Evolutionary conservation across 140 eudicot species (phyloP).

Genomic region (Cichorium intybus): DNA sequence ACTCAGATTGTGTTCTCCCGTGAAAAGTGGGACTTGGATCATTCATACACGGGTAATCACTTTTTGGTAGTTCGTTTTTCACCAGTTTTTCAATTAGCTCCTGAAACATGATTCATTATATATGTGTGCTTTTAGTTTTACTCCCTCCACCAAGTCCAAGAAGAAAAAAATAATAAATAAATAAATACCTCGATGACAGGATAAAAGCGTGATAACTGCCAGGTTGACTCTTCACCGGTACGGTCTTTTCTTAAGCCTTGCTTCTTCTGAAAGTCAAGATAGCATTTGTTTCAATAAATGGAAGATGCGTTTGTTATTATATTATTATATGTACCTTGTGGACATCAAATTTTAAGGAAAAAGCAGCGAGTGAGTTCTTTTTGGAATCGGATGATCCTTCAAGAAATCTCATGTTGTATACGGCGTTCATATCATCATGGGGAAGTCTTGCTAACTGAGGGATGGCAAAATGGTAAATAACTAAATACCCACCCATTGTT

Average conservation of each 20-base stretch:
- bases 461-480: slow-evolving; percentile 2
- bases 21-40: slow-evolving; percentile 82
- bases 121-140: not conserved
- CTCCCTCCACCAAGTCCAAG: slow-evolving; percentile 16
- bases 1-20: slow-evolving; percentile 54
- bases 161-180: not conserved
- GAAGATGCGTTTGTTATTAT: no score
- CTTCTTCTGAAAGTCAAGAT: slow-evolving; percentile 71
- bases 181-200: slow-evolving; percentile 83
- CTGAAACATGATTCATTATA: slow-evolving; percentile 33
- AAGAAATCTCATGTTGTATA: slow-evolving; percentile 74
- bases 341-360: slow-evolving; percentile 71
- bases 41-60: slow-evolving; percentile 88
- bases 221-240: slow-evolving; percentile 65
- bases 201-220: slow-evolving; percentile 97
- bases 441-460: slow-evolving; percentile 76
- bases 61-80: slow-evolving; percentile 76
- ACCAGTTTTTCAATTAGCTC: slow-evolving; percentile 79
- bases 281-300: not conserved
- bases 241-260: slow-evolving; percentile 82
- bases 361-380: slow-evolving; percentile 54
- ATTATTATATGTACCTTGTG: slow-evolving; percentile 74
- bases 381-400: slow-evolving; percentile 70
- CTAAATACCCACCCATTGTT: not conserved
- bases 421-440: slow-evolving; percentile 72